Percentiles rank a stretch among this genome's conserved stretches.
phyloP scores from a whole-genome alignment of 2,329 filamentous ascomycete genomes.

The Dactylellina leptospora region DNA sequence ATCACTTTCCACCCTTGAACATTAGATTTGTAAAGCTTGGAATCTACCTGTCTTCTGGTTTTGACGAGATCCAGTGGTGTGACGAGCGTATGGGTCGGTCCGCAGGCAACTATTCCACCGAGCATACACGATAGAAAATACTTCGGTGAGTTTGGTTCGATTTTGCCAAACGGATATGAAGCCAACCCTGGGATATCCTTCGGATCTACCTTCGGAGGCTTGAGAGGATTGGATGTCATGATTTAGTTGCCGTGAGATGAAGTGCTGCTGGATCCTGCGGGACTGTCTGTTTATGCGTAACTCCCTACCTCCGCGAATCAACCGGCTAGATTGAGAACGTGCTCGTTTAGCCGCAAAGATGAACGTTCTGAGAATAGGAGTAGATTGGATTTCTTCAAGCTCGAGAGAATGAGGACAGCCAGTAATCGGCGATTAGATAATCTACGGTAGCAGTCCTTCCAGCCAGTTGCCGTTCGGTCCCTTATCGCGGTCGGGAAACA shows the following conservation, averaged over 20 bases:
- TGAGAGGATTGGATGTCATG: slow-evolving; percentile 32
- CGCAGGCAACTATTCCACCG: slow-evolving; percentile 66
- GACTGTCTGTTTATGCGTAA: neutral
- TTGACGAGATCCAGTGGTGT: slow-evolving; percentile 76
- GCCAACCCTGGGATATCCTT: slow-evolving; percentile 21
- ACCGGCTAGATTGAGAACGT: slow-evolving; percentile 9
- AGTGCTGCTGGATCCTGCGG: neutral
- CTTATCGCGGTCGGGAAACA: no score
- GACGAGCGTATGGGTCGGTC: slow-evolving; percentile 47
- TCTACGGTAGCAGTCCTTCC: no score
- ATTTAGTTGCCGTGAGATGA: slow-evolving; percentile 1
- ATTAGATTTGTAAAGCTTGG: slow-evolving; percentile 85
- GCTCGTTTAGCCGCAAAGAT: no score
- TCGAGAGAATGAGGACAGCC: no score
- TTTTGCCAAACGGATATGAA: slow-evolving; percentile 61
- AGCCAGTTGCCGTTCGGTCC: no score
- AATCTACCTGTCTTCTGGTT: slow-evolving; percentile 85
- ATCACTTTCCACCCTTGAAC: slow-evolving; percentile 85
- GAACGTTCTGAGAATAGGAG: no score
- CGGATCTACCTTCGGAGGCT: slow-evolving; percentile 31
- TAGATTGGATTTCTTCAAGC: no score
- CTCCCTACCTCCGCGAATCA: slow-evolving; percentile 7
- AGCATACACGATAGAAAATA: slow-evolving; percentile 88
- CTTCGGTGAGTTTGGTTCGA: slow-evolving; percentile 79
- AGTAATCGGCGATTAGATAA: no score